Base-by-base conservation (phyloP, 192 early-diverging fungal genomes). In the Backusella mclennaniae region DNA sequence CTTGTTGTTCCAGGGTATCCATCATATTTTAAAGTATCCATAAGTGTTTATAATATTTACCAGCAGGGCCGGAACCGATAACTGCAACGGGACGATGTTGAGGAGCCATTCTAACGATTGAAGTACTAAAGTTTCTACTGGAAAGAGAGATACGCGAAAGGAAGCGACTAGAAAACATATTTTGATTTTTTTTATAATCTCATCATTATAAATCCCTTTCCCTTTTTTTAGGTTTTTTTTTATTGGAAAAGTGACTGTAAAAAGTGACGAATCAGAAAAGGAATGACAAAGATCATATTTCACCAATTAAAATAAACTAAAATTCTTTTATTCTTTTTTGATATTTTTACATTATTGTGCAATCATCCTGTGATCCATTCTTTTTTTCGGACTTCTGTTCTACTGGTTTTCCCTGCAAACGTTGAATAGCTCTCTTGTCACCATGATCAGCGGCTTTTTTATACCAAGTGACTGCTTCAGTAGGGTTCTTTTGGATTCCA, bases 31-130 rank as follows among this genome's bases (percentile, higher is more conserved):
- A 63, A 63, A 29, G 1, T 35, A 68, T n/a, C 26, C 17, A 26
- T 42, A 8, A 46, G 5, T 46, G 29, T 53, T 17, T 73, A 52
- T 49, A 19, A 8, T 41, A 17, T 56, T 80, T 84, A 84, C 82
- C 98, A 66, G 97, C 95, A 71, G 97, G 97, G 8, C 97, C 97
- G 8, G 95, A 96, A 69, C 97, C 97, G 63, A 98, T 87, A 82
- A 98, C 93, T 52, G 90, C 79, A 56, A 88, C 87, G 81, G 85
- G 87, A 71, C 81, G 85, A 80, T 90, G 89, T 71, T 79, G 69
- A 69, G 82, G 76, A 39, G 73, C 68, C 72, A 79, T 74, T 59
- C 35, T 44, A 17, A 75, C 39, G 31, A 74, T 49, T 49, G 70
- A 71, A 33, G 70, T 71, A 49, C 39, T 49, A 49, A 71, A 71